These are phyloP conservation scores for Linnemannia zychae DNA, from an alignment of 192 early-diverging fungal genomes.

Conservation along the genomic window DNA sequence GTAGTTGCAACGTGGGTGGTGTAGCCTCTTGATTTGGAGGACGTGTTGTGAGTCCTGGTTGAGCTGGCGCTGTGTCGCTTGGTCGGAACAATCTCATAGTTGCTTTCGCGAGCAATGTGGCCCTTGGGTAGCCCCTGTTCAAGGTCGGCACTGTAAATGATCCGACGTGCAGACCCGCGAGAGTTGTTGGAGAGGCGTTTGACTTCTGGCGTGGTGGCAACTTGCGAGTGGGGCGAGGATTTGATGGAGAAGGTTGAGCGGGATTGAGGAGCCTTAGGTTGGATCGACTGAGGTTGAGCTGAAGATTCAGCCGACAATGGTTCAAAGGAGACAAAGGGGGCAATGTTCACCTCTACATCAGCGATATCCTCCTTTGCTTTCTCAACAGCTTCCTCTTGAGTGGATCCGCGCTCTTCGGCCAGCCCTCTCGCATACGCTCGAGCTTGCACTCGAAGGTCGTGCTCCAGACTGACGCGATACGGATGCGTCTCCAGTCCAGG, in stretches of 20 bases:
- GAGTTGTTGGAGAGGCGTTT: conserved; percentile 14
- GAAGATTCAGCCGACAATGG: background rate
- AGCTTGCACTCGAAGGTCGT: background rate
- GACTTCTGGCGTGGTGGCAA: background rate
- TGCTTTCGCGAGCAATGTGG: background rate
- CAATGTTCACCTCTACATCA: background rate
- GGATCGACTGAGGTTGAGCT: background rate
- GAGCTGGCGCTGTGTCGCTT: background rate
- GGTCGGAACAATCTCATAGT: conserved; percentile 10
- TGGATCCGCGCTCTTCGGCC: background rate
- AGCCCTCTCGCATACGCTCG: background rate
- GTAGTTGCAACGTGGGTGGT: background rate
- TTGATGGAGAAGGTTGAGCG: background rate
- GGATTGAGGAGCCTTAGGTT: background rate
- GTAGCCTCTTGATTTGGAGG: background rate
- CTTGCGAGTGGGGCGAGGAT: background rate
- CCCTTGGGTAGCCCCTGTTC: background rate
- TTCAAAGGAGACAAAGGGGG: background rate
- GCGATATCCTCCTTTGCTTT: background rate
- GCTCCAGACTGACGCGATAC: background rate
- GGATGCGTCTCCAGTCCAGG: background rate
- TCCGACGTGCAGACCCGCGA: conserved; percentile 19
- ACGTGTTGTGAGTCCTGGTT: background rate
- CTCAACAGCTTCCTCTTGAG: background rate
- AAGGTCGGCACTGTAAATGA: conserved; percentile 17